Conservation (phyloP, 164 flowering plant species). For the Brasenia schreberi region DNA sequence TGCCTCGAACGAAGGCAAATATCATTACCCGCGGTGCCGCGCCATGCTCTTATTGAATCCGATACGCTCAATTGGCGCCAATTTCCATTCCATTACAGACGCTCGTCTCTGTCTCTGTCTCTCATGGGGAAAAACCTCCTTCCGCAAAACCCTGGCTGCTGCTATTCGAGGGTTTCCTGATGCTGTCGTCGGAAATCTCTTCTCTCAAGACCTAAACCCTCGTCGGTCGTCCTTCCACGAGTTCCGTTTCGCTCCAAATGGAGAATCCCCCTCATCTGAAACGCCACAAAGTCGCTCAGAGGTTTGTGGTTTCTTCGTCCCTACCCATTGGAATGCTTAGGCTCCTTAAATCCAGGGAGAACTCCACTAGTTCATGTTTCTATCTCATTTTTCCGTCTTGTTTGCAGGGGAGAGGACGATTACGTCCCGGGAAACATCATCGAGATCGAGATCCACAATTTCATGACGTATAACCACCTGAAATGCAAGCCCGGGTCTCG, state of each 20-base stretch:
- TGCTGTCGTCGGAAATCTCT: not conserved
- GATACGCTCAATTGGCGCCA: not conserved
- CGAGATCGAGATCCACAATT: constrained; percentile 71
- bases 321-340: not conserved
- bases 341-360: not conserved
- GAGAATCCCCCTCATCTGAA: constrained; percentile 8
- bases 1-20: no score
- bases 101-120: not conserved
- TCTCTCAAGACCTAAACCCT: not conserved
- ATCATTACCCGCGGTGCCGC: no score
- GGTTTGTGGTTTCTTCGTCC: constrained; percentile 10
- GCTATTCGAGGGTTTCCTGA: not conserved
- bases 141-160: not conserved
- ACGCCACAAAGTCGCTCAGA: constrained; percentile 32
- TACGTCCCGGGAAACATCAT: constrained; percentile 76
- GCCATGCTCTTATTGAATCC: not conserved
- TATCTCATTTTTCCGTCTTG: not conserved
- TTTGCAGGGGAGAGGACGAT: constrained; percentile 70
- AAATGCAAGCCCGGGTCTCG: constrained; percentile 73
- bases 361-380: not conserved
- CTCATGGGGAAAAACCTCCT: not conserved
- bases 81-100: not conserved
- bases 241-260: not conserved
- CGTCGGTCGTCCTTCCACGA: not conserved
- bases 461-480: constrained; percentile 67